Evolutionary conservation across 2,329 filamentous ascomycete genomes (phyloP).

Genomic region (Penicillium capsulatum): DNA sequence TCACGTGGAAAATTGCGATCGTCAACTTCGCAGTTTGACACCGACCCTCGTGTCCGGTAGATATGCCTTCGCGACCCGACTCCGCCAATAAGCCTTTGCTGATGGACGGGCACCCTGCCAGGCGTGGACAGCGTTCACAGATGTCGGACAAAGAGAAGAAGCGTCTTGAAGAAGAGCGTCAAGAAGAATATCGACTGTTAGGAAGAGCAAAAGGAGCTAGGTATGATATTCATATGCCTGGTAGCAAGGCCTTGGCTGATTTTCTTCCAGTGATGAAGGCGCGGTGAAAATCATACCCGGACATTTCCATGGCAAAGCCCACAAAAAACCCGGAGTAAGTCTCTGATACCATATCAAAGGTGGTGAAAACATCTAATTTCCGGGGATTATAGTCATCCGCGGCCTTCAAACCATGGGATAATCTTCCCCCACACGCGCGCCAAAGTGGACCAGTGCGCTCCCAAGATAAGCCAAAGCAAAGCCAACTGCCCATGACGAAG

Average conservation of each 20-base stretch:
- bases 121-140: conserved; percentile 12
- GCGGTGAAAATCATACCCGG: conserved; percentile 30
- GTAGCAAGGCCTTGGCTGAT: conserved; percentile 1
- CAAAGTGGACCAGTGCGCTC: conserved; percentile 35
- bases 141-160: conserved; percentile 15
- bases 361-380: conserved; percentile 2
- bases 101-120: conserved; percentile 6
- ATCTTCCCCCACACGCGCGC: conserved; percentile 23
- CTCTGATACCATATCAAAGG: background rate
- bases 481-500: background rate
- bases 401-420: conserved; percentile 25
- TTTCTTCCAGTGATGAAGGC: conserved; percentile 13
- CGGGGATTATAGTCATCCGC: conserved; percentile 9
- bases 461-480: conserved; percentile 15
- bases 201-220: conserved; percentile 12
- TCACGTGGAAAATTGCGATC: conserved; percentile 13
- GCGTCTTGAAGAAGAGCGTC: conserved; percentile 7
- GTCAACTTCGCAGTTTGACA: conserved; percentile 5
- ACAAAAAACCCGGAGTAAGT: conserved; percentile 26
- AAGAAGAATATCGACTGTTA: conserved; percentile 22
- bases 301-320: conserved; percentile 15
- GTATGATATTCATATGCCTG: conserved; percentile 7
- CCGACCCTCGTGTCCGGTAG: conserved; percentile 15
- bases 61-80: conserved; percentile 5
- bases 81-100: conserved; percentile 10